Base-by-base conservation (phyloP, 1,284 basidiomycete species). In the Trametes hirsuta region DNA sequence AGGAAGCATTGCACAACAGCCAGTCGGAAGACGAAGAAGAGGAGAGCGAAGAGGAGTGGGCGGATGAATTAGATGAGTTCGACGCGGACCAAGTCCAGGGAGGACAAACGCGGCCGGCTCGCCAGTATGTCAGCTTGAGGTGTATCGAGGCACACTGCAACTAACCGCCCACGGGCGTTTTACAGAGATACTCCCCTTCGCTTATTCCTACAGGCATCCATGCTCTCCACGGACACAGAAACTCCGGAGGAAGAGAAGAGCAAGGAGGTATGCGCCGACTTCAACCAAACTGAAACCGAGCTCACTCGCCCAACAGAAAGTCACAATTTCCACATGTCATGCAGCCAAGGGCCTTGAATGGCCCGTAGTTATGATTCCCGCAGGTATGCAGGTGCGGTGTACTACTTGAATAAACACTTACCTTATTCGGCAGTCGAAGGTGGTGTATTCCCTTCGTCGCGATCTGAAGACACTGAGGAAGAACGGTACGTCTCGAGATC, bases 311-410 rank as follows among this genome's bases (percentile, higher is more conserved):
- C 12, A 45, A 34, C 66, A 90, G 86, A 93, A 88, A 81, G 94
- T 97, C 4, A 94, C 90, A 0, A 87, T 97, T 45, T 85, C 90
- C 0, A 97, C 94, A 0, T 93, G 93, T 51, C 95, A 97, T 75
- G 85, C 93, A 10, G 93, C 94, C 0, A 97, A 97, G 74, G 94
- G 94, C 0, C 79, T 97, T 6, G 94, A 97, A 73, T 97, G 94
- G 93, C 93, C 93, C 0, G 90, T 93, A 4, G 90, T 94, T 1
- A 87, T 94, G 64, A 76, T 94, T n/a, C 88, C 89, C 42, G 83
- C 86, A 25, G 85, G 87, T 87, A 69, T 57, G 74, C 44, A 18
- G 22, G 10, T 2, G 15, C 11, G 35, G 11, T 15, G 11, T 34
- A 12, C 25, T 12, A n/a, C 9, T 21, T 40, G 2, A 21, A 36